Base-by-base conservation (phyloP, 1,284 basidiomycete species). In the Uromyces viciae-fabae region DNA sequence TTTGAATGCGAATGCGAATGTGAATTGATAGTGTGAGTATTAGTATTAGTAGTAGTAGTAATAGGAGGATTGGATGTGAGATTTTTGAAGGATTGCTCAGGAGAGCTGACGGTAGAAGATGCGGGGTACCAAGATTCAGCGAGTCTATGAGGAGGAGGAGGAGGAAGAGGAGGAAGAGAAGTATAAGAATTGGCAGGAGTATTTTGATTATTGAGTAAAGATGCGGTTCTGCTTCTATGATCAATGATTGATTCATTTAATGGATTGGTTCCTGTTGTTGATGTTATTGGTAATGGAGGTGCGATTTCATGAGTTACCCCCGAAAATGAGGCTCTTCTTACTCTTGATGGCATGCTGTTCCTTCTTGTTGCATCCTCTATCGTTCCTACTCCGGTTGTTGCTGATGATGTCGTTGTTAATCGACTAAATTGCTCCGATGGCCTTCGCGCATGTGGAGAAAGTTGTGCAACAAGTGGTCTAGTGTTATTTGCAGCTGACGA, bases 271-370 rank as follows among this genome's bases (percentile, higher is more conserved):
- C 43, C 17, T 11, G 40, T 43, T 43, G 66, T 17, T 22, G 42
- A n/a, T 7, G 52, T 7, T 4, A 25, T 19, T 19, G 52, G 28
- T 25, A 4, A 54, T 54, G 3, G 28, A 40, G 74, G 69, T 2
- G 74, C 64, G 14, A 73, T 25, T 4, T 75, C 72, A 56, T 82
- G 74, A 17, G 62, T 82, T 17, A 81, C 82, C 0, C 54, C 49
- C n/a, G 83, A 83, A 25, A 83, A 69, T 0, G 84, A 84, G 0
- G 79, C 75, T 40, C 81, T 75, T 60, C 84, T 83, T 33, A 84
- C 75, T 3, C 83, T 82, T 0, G 84, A 82, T 3, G 84, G 83
- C 25, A 84, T 58, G 52, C 83, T 84, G 69, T 83, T 84, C 38
- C 84, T 79, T 1, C 83, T 75, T 4, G 72, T 69, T 38, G 83